Percentiles rank a stretch among this genome's conserved stretches.
phyloP scores from a whole-genome alignment of 2,329 filamentous ascomycete species.

The Blastomyces percursus region DNA sequence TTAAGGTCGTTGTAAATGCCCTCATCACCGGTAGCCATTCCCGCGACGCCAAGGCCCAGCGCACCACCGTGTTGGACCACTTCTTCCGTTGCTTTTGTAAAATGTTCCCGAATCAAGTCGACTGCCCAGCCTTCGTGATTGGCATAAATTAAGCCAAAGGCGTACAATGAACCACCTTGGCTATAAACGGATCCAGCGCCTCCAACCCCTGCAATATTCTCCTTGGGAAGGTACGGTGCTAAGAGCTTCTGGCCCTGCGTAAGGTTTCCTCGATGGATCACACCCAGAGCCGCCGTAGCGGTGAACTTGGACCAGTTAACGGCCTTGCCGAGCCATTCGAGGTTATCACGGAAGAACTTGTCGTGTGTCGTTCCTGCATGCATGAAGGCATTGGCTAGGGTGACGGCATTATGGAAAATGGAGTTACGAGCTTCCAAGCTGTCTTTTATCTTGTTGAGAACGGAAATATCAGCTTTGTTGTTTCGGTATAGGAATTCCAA shows the following conservation, averaged over 20 bases:
- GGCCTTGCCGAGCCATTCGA: conserved; percentile 96
- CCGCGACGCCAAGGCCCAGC: conserved; percentile 86
- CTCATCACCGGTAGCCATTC: conserved; percentile 89
- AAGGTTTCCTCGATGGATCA: conserved; percentile 92
- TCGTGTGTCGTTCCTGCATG: conserved; percentile 97
- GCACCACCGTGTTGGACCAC: conserved; percentile 96
- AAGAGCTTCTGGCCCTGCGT: conserved; percentile 86
- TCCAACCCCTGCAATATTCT: conserved; percentile 49
- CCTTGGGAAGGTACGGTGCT: conserved; percentile 83
- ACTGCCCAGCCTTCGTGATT: conserved; percentile 87
- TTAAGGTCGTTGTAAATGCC: conserved; percentile 87
- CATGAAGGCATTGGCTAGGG: conserved; percentile 98
- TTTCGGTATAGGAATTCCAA: conserved; percentile 94
- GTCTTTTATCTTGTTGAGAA: conserved; percentile 92
- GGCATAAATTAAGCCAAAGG: conserved; percentile 89
- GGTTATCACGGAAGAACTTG: conserved; percentile 95
- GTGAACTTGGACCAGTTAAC: conserved; percentile 99
- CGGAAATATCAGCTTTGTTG: conserved; percentile 82
- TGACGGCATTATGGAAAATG: conserved; percentile 96
- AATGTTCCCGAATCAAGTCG: conserved; percentile 38
- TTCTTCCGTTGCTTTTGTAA: conserved; percentile 49
- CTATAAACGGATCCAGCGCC: conserved; percentile 83
- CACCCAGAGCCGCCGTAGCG: conserved; percentile 86
- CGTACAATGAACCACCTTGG: conserved; percentile 90
- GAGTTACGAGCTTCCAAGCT: conserved; percentile 93